Evolutionary conservation across 2,329 filamentous ascomycete genomes (phyloP).

Genomic region (Arthrobotrys sinensis): DNA sequence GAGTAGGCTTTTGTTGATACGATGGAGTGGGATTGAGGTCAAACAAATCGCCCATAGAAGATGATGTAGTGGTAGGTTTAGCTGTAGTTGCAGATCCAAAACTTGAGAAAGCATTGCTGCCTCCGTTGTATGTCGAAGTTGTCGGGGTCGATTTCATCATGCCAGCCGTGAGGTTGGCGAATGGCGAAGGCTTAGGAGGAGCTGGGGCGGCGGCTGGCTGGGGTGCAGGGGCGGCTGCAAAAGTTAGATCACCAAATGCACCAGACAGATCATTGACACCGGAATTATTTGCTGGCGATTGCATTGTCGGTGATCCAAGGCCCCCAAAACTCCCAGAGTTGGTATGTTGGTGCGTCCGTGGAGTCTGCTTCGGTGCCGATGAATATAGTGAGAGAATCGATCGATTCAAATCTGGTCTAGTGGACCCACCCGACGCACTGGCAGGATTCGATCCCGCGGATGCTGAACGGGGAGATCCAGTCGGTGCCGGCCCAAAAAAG

Average conservation of each 20-base stretch:
- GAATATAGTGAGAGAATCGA: constrained; percentile 97
- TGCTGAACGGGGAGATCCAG: constrained; percentile 73
- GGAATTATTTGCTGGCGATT: constrained; percentile 71
- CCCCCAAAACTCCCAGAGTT: constrained; percentile 78
- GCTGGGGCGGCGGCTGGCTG: constrained; percentile 69
- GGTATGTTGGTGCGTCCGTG: constrained; percentile 70
- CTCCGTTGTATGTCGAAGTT: constrained; percentile 70
- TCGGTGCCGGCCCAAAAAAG: constrained; percentile 84
- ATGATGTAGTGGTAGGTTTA: constrained; percentile 67
- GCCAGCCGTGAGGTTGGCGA: constrained; percentile 73
- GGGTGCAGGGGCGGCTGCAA: constrained; percentile 70
- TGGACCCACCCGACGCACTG: constrained; percentile 71
- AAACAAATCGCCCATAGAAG: constrained; percentile 83
- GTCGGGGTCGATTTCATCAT: constrained; percentile 66
- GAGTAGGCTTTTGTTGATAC: constrained; percentile 70
- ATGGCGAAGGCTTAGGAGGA: constrained; percentile 73
- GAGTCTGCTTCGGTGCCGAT: constrained; percentile 80
- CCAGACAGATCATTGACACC: constrained; percentile 80
- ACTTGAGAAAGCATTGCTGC: constrained; percentile 70
- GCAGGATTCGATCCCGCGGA: constrained; percentile 62
- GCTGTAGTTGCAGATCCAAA: constrained; percentile 78
- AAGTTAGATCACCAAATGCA: constrained; percentile 81
- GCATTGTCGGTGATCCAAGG: constrained; percentile 72
- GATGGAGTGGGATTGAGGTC: constrained; percentile 76
- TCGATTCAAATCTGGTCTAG: constrained; percentile 92